These are phyloP conservation scores for Nemania bipapillata DNA, from an alignment of 2,329 filamentous ascomycete species.

Conservation along the genomic window DNA sequence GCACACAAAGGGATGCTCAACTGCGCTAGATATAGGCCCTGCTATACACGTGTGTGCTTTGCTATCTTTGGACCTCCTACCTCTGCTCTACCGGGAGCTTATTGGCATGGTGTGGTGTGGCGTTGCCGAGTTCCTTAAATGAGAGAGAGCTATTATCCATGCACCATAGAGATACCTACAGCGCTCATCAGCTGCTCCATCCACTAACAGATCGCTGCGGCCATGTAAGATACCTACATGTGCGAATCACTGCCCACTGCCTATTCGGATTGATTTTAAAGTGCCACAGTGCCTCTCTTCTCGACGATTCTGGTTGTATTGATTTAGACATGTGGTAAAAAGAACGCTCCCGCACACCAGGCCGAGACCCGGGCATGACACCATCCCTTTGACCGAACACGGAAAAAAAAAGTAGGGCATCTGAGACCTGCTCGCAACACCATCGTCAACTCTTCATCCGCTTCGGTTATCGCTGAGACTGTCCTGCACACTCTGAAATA, in stretches of 20 bases:
- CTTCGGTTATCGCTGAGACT: background rate
- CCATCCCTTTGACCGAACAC: conserved; percentile 20
- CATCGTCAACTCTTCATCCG: conserved; percentile 6
- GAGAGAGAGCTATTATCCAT: background rate
- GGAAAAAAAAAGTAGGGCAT: conserved; percentile 16
- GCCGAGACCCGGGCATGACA: conserved; percentile 19
- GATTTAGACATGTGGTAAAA: conserved; percentile 27
- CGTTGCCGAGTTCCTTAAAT: conserved; percentile 24
- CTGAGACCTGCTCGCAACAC: conserved; percentile 18
- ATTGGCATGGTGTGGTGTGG: background rate
- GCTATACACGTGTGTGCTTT: background rate
- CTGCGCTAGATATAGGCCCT: background rate
- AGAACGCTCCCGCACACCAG: conserved; percentile 18
- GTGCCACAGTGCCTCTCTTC: background rate
- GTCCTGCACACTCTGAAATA: background rate
- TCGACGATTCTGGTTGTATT: conserved; percentile 10
- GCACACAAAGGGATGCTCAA: background rate
- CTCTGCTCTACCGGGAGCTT: background rate
- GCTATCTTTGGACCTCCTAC: background rate
- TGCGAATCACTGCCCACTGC: conserved; percentile 5
- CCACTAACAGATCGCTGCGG: conserved; percentile 1
- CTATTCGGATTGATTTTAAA: background rate
- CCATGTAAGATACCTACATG: conserved; percentile 14
- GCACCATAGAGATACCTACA: background rate
- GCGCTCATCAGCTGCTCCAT: background rate